phyloP scores from a whole-genome alignment of 768 basidiomycete genomes.

The Boletales sp. region DNA sequence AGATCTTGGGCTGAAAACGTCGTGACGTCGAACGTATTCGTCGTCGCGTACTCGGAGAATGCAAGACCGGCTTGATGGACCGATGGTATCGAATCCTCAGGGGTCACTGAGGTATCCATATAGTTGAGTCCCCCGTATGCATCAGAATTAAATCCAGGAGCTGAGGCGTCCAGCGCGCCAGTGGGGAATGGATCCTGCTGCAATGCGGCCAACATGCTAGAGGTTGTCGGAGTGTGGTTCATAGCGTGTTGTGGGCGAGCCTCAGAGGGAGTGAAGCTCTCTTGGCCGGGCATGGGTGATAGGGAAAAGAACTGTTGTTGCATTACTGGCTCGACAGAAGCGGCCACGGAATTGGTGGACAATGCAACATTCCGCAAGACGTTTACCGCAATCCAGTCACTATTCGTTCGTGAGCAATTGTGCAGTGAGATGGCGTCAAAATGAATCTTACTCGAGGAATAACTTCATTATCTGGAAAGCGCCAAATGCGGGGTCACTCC shows the following conservation, averaged over 20 bases:
- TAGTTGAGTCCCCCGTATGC: constrained; percentile 69
- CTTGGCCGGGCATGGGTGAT: constrained; percentile 88
- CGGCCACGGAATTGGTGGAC: constrained; percentile 88
- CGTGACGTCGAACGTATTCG: constrained; percentile 66
- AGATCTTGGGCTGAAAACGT: constrained; percentile 68
- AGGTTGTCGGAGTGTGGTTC: constrained; percentile 81
- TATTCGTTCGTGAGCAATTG: constrained; percentile 30
- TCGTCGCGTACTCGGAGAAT: constrained; percentile 67
- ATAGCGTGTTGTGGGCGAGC: constrained; percentile 60
- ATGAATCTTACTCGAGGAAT: constrained; percentile 73
- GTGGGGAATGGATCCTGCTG: constrained; percentile 71
- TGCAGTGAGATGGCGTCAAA: not conserved
- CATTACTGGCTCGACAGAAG: constrained; percentile 88
- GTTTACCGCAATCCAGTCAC: constrained; percentile 91
- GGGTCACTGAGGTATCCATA: constrained; percentile 66
- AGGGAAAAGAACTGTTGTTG: constrained; percentile 85
- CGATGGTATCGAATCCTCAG: constrained; percentile 59
- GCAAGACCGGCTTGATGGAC: constrained; percentile 62
- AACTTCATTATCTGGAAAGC: constrained; percentile 90
- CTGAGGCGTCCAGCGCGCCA: constrained; percentile 61
- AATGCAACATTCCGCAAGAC: constrained; percentile 83
- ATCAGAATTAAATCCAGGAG: constrained; percentile 62
- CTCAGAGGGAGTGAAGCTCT: constrained; percentile 67
- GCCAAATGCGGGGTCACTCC: constrained; percentile 89
- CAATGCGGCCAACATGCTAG: constrained; percentile 86